Evolutionary conservation across 2,329 filamentous ascomycete species (phyloP).

Genomic region (Curvularia lunata): DNA sequence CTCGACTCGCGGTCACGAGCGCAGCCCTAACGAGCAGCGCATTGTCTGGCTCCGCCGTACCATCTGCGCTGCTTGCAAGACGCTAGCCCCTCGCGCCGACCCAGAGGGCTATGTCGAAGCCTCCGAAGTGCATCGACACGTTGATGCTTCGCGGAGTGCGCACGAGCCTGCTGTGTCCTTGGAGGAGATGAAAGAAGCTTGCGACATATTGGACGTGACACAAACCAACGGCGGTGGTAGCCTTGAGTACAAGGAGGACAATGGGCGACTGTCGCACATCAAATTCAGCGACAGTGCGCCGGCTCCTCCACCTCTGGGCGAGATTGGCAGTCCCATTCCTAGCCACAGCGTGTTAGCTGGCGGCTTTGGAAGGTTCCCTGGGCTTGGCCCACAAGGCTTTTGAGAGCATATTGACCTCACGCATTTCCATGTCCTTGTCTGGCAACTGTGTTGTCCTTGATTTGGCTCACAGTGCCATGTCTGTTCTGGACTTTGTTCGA

Average conservation of each 20-base stretch:
- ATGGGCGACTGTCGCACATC: constrained; percentile 48
- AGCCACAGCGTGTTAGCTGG: constrained; percentile 50
- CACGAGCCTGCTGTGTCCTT: constrained; percentile 63
- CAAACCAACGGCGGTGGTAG: constrained; percentile 85
- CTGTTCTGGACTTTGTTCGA: constrained; percentile 7
- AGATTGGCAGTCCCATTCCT: constrained; percentile 57
- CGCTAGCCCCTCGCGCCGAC: constrained; percentile 57
- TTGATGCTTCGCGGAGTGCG: constrained; percentile 68
- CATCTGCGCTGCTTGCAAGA: constrained; percentile 79
- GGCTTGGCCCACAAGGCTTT: constrained; percentile 42
- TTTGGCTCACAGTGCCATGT: background rate
- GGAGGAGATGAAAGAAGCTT: constrained; percentile 79
- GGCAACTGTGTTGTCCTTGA: constrained; percentile 23
- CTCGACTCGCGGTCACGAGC: constrained; percentile 36
- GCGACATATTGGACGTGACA: constrained; percentile 85
- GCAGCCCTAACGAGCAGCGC: constrained; percentile 36
- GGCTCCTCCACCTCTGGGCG: constrained; percentile 47
- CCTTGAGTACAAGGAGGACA: constrained; percentile 71
- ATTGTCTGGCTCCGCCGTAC: constrained; percentile 54
- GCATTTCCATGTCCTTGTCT: constrained; percentile 5
- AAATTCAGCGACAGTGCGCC: constrained; percentile 51
- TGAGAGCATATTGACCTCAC: constrained; percentile 21
- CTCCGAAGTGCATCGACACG: constrained; percentile 65
- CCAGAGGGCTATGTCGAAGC: constrained; percentile 74
- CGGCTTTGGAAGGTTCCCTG: constrained; percentile 44